Base-by-base conservation (phyloP, 805 yeast species). In the Cyberlindnera saturnus region DNA sequence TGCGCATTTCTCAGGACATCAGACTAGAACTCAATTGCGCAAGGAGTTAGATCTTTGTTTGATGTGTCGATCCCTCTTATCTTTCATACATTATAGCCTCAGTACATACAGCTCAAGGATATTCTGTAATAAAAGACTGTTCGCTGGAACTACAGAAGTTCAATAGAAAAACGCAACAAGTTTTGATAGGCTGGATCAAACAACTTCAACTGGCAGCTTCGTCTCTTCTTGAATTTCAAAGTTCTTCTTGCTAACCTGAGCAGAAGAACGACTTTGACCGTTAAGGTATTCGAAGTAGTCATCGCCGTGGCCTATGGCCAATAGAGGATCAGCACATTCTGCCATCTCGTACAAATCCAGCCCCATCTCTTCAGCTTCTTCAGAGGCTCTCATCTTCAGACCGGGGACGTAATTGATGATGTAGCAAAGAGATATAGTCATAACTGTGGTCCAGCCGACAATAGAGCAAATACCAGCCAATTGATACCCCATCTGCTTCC, bases 401-500 rank as follows among this genome's bases (percentile, higher is more conserved):
- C 79, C 79, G 10, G 82, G 81, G 39, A 74, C 73, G 42, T 66
- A 60, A 52, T 77, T 75, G 36, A 77, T 71, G 15, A 69, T 49
- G 47, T 69, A 71, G 48, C 76, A 71, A 42, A 74, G 63, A 1
- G 63, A 53, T 43, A 65, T 55, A 0, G 79, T 73, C 42, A 67
- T 65, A 17, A 63, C 64, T 23, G 61, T 58, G 11, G 78, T 66
- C 80, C 80, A 75, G 2, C 63, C 66, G 4, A 61, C 51, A 43
- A 65, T 67, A 0, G 74, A 51, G 30, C 54, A 50, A 10, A 51
- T 43, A 35, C 70, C 74, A 63, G 89, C 96, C 40, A 91, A 63
- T 66, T 91, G 99, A 53, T 84, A 85, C 67, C 90, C 90, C 68
- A 93, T 72, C 63, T 90, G 97, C 55, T 81, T 82, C 82, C 86